These are phyloP conservation scores for Ophiobolus disseminans DNA, from an alignment of 2,329 filamentous ascomycete species.

Conservation along the genomic window DNA sequence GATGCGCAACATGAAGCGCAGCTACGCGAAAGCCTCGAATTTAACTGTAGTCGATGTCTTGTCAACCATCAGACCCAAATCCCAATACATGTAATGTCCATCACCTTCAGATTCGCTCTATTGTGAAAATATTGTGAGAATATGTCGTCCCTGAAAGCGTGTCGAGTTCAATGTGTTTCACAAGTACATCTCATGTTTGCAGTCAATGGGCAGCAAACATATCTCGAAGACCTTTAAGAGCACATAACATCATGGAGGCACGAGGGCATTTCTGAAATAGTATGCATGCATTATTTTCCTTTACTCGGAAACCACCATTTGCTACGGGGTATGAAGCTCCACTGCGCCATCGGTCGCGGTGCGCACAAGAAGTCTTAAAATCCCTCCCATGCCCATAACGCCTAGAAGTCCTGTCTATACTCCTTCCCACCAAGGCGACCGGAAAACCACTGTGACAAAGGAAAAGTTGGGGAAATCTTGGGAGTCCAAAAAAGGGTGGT, in stretches of 20 bases:
- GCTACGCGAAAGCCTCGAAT: too few species aligned
- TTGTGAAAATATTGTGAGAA: neutral
- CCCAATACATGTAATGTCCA: too few species aligned
- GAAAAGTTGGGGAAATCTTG: conserved; percentile 11
- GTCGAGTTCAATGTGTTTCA: neutral
- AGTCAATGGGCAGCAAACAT: too few species aligned
- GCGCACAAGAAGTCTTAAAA: too few species aligned
- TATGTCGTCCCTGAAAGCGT: neutral
- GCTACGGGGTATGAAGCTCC: conserved; percentile 9
- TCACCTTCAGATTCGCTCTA: too few species aligned
- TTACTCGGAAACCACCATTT: conserved; percentile 23
- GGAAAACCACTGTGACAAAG: conserved; percentile 18
- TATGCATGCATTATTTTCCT: conserved; percentile 36
- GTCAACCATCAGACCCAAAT: too few species aligned
- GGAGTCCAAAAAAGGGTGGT: too few species aligned
- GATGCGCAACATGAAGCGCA: neutral
- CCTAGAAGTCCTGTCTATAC: conserved; percentile 28
- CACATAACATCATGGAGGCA: neutral
- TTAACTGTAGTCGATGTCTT: too few species aligned
- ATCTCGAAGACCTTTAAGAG: too few species aligned
- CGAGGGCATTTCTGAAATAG: conserved; percentile 1
- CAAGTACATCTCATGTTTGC: too few species aligned
- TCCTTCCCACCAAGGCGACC: conserved; percentile 20
- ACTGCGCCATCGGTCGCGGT: conserved; percentile 11
- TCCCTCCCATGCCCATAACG: conserved; percentile 22